Conservation (phyloP, 73 alveolate species). For the Tetrahymena malaccensis region DNA sequence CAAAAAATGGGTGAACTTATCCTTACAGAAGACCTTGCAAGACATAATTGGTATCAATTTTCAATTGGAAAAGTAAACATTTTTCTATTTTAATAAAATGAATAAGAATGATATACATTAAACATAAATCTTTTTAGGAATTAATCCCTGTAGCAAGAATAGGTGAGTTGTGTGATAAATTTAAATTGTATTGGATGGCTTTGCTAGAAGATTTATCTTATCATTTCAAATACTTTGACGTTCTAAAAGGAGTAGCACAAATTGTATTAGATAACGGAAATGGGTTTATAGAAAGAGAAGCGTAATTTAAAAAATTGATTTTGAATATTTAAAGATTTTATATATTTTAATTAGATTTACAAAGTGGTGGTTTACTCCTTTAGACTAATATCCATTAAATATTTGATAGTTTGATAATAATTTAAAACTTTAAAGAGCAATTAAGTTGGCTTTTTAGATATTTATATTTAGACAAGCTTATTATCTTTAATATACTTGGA, state of each 20-base stretch:
- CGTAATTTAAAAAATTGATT: neutral
- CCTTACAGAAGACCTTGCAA: constrained; percentile 23
- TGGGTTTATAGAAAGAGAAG: neutral
- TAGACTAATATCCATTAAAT: neutral
- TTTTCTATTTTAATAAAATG: neutral
- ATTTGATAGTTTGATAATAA: neutral
- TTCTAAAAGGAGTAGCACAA: constrained; percentile 53
- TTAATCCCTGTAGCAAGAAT: constrained; percentile 20
- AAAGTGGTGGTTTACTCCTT: neutral
- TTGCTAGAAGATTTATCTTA: constrained; percentile 87
- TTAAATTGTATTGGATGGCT: constrained; percentile 67
- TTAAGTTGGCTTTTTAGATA: neutral
- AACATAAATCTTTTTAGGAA: neutral
- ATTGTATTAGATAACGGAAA: neutral
- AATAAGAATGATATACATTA: neutral
- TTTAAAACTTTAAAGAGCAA: neutral
- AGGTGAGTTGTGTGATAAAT: constrained; percentile 81
- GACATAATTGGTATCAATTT: neutral
- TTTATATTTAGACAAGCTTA: neutral
- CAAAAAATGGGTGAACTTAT: constrained; percentile 25
- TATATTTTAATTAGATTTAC: neutral
- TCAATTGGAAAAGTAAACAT: constrained; percentile 4
- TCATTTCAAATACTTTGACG: constrained; percentile 86
- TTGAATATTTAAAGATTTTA: neutral
- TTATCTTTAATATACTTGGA: neutral